phyloP scores from a whole-genome alignment of 192 early-diverging fungal genomes.

The Dimargaris xerosporica region DNA sequence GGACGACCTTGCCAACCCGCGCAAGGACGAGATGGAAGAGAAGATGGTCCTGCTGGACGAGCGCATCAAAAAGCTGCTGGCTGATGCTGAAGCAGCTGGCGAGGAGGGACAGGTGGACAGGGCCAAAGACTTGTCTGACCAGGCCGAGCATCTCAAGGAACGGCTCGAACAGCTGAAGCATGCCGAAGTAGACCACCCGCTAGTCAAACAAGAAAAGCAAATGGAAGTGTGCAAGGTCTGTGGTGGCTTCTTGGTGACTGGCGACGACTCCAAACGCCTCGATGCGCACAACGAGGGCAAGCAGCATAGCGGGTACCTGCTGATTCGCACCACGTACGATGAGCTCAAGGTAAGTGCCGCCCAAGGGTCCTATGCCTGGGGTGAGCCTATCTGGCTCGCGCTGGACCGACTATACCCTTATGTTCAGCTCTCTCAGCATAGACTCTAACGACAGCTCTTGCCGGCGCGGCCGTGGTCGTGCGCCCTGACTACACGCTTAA shows the following conservation, averaged over 20 bases:
- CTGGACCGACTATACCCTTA: not conserved
- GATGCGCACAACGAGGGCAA: slow-evolving; percentile 72
- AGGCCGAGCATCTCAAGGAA: slow-evolving; percentile 50
- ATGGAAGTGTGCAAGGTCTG: slow-evolving; percentile 75
- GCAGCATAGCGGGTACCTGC: slow-evolving; percentile 69
- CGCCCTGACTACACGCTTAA: slow-evolving; percentile 9
- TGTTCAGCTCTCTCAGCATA: not conserved
- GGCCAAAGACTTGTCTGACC: slow-evolving; percentile 40
- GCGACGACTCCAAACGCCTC: slow-evolving; percentile 65
- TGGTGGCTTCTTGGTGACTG: slow-evolving; percentile 67
- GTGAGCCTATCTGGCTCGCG: not conserved
- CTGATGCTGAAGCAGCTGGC: slow-evolving; percentile 54
- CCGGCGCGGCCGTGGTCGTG: not conserved
- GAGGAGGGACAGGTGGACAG: slow-evolving; percentile 60
- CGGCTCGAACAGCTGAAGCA: slow-evolving; percentile 36
- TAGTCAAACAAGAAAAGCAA: slow-evolving; percentile 53
- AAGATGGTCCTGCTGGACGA: slow-evolving; percentile 64
- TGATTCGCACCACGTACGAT: slow-evolving; percentile 57
- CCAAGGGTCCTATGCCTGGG: too few species aligned
- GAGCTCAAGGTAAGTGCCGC: slow-evolving; percentile 26
- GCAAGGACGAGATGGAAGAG: slow-evolving; percentile 68
- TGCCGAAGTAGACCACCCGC: slow-evolving; percentile 24
- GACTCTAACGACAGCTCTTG: not conserved
- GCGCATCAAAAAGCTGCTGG: slow-evolving; percentile 50
- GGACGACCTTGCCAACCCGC: slow-evolving; percentile 39